phyloP scores from a whole-genome alignment of 2,329 filamentous ascomycete species.

The Aspergillus neotritici region DNA sequence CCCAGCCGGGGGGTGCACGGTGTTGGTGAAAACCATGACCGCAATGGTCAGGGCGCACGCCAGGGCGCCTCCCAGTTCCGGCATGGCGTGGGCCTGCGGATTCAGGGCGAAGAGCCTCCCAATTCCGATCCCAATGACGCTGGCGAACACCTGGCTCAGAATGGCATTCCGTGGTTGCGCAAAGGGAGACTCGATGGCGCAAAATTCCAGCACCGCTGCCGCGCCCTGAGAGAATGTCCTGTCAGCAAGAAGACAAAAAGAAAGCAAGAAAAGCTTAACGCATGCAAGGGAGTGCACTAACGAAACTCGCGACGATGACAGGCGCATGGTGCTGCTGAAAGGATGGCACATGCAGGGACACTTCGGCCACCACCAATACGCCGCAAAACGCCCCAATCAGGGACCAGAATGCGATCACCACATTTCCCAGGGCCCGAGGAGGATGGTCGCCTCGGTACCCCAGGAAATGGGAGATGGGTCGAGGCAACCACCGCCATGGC shows the following conservation, averaged over 20 bases:
- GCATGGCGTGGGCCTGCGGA: conserved; percentile 46
- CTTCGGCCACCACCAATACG: conserved; percentile 55
- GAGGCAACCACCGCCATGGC: conserved; percentile 59
- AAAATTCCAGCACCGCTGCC: conserved; percentile 69
- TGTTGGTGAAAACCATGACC: conserved; percentile 65
- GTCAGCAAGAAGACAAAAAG: not conserved
- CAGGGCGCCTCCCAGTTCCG: conserved; percentile 61
- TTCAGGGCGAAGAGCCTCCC: conserved; percentile 59
- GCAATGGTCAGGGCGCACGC: conserved; percentile 59
- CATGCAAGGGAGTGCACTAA: conserved; percentile 39
- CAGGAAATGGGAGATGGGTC: conserved; percentile 61
- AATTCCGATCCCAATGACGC: conserved; percentile 56
- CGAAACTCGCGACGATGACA: conserved; percentile 64
- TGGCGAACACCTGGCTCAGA: conserved; percentile 60
- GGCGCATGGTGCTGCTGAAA: conserved; percentile 52
- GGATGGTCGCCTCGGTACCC: conserved; percentile 49
- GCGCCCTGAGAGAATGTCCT: conserved; percentile 52
- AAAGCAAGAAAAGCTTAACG: not conserved
- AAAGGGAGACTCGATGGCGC: conserved; percentile 64
- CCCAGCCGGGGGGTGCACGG: conserved; percentile 67
- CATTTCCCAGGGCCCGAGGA: conserved; percentile 47
- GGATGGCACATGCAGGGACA: conserved; percentile 50
- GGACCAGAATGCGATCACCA: conserved; percentile 57
- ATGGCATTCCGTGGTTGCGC: conserved; percentile 67
- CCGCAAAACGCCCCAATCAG: conserved; percentile 60